These are phyloP conservation scores for Vitis hybrid DNA, from an alignment of 177 flowering plant species.

Conservation along the genomic window DNA sequence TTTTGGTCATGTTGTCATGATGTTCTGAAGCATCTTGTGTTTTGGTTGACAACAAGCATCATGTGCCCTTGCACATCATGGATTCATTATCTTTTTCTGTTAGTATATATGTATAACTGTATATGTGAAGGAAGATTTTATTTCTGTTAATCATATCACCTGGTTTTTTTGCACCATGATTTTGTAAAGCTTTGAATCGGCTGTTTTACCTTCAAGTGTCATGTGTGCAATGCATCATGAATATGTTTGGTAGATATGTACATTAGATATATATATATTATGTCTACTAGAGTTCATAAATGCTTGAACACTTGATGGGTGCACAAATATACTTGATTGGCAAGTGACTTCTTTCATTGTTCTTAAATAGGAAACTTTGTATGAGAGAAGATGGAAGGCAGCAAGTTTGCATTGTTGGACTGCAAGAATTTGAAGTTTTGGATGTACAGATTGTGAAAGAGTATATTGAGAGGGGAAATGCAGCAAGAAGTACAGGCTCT, in stretches of 20 bases:
- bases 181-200: too few species aligned
- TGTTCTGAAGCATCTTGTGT: neutral
- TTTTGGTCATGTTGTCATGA: too few species aligned
- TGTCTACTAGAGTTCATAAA: neutral
- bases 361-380: conserved; percentile 73
- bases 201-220: neutral
- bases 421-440: conserved; percentile 96
- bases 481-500: conserved; percentile 94
- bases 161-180: too few species aligned
- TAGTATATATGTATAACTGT: too few species aligned
- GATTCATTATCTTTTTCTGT: too few species aligned
- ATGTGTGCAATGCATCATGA: neutral
- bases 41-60: neutral
- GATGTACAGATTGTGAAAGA: conserved; percentile 97
- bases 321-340: conserved; percentile 5
- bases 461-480: conserved; percentile 92
- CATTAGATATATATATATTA: neutral
- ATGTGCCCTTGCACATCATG: neutral
- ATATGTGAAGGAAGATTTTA: too few species aligned
- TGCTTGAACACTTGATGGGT: conserved; percentile 1
- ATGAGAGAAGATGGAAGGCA: conserved; percentile 99
- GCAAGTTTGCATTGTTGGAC: conserved; percentile 98
- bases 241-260: neutral
- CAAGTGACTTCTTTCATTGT: conserved; percentile 11
- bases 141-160: too few species aligned